Base-by-base conservation (phyloP, 306 rosid genomes). In the Echinosophora koreensis region DNA sequence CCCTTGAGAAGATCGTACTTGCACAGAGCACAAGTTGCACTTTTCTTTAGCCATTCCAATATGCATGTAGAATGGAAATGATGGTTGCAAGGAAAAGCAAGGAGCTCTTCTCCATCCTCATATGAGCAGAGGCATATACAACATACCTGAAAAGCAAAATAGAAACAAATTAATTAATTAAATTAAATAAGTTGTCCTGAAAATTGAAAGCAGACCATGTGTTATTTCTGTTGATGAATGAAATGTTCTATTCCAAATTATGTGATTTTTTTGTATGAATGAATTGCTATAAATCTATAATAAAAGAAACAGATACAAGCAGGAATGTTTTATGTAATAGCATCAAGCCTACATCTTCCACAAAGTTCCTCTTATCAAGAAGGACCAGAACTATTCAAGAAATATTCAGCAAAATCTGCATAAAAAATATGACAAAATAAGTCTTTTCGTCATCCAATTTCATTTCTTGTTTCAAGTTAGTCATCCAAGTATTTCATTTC, bases 11-110 rank as follows among this genome's bases (percentile, higher is more conserved):
- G 92, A 81, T 92, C 89, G 88, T 74, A 96, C 86, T 96, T 96
- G 92, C 99, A 96, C 78, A 92, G 98, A 59, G 99, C 98, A 84
- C 99, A 96, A 49, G 99, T 92, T 50, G 99, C 99, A 78, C 92
- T 96, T 97, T 92, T 91, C 88, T 89, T 92, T 55, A 96, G 85
- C 99, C 99, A 96, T 84, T 92, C 92, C 78, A 83, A 84, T 66
- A 92, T 92, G 81, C 99, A 96, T 2, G 87, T 44, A 56, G 86
- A 75, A 73, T 96, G 99, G 61, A 92, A 96, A 84, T 96, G 99
- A 81, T 96, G 99, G 84, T 87, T 96, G 87, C 99, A 96, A 39
- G 98, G 98, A 72, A 96, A 93, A 78, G 94, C 80, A 61, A 92
- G 92, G 66, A 96, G 97, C 79, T 96, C 99, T 54, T 69, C 86